These are phyloP conservation scores for Nyssa sinensis DNA, from an alignment of 148 eudicot genomes.

Conservation along the genomic window DNA sequence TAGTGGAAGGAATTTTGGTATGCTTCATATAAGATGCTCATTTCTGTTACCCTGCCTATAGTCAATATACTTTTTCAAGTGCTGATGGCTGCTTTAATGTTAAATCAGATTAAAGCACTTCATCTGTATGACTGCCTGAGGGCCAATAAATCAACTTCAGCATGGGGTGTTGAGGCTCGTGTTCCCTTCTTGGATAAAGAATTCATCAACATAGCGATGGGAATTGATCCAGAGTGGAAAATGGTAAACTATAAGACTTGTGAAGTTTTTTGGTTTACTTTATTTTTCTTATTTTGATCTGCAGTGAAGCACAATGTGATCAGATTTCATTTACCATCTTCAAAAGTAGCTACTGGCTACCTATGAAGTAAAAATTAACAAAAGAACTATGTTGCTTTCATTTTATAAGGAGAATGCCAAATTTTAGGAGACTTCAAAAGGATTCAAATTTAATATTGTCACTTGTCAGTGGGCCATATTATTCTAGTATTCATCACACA, in stretches of 20 bases:
- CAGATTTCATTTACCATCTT: background rate
- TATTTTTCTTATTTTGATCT: too few relatives aligned
- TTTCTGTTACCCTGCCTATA: background rate
- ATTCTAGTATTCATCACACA: background rate
- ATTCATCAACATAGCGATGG: constrained; percentile 80
- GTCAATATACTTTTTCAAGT: background rate
- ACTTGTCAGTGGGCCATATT: background rate
- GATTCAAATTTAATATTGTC: background rate
- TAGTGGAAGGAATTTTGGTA: background rate
- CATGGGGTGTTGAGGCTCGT: constrained; percentile 99
- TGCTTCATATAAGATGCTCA: background rate
- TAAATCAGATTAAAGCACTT: constrained; percentile 81
- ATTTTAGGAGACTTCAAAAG: background rate
- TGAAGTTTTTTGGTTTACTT: background rate
- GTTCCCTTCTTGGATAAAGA: constrained; percentile 98
- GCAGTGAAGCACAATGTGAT: background rate
- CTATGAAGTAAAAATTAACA: background rate
- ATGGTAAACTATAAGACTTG: constrained; percentile 45
- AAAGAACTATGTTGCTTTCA: too few relatives aligned
- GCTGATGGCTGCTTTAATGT: constrained; percentile 15
- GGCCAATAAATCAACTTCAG: constrained; percentile 94
- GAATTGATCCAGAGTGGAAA: constrained; percentile 95
- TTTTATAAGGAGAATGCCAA: too few relatives aligned
- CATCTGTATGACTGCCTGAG: constrained; percentile 97
- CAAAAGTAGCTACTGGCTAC: background rate